Evolutionary conservation across 78 protist genomes (phyloP), one percentile per base, ranked within the genome.

Genomic region (Dictyostelium firmibasis): DNA sequence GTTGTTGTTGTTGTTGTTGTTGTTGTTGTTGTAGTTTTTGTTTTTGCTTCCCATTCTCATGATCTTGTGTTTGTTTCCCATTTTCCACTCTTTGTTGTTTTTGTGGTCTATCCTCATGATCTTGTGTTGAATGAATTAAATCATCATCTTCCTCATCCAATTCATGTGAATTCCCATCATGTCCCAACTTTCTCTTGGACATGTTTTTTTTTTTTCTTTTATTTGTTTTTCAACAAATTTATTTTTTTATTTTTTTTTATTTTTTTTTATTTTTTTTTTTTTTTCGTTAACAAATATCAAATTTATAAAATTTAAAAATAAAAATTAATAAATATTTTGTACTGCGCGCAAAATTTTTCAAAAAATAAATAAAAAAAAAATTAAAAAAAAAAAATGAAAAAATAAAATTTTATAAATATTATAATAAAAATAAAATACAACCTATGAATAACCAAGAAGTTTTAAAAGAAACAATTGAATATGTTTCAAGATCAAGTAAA

Each of bases 141-240:
- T 67, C 75, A n/a, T 67, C 75, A 10, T 67, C 75, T 25, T 75
- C 81, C 2, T 76, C 83, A 33, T 77, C 83, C 14, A 77, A 13
- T n/a, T 76, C 83, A 7, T 76, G 47, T 0, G 83, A 76, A 38
- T 76, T 76, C 5, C 57, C 47, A 74, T 74, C 36, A 38, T 38
- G 47, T n/a, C 57, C 83, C 4, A 76, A 41, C 57, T 31, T 38
- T n/a, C 47, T 76, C 27, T 76, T 76, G 23, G 47, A 38, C 83
- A 38, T 76, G 20, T 35, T 76, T 38, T 76, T 18, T 74, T 31
- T 72, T 72, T 72, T 29, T 72, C 2, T 33, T 13, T 33, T 11
- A 33, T 2, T 33, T 72, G 5, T 29, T 29, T 25, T 67, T 2
- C 62, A 50, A 50, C 11, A 50, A 57, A 57, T 9, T 5, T 20